Base-by-base conservation (phyloP, 495 filamentous ascomycete species). In the Penicillium argentinense region DNA sequence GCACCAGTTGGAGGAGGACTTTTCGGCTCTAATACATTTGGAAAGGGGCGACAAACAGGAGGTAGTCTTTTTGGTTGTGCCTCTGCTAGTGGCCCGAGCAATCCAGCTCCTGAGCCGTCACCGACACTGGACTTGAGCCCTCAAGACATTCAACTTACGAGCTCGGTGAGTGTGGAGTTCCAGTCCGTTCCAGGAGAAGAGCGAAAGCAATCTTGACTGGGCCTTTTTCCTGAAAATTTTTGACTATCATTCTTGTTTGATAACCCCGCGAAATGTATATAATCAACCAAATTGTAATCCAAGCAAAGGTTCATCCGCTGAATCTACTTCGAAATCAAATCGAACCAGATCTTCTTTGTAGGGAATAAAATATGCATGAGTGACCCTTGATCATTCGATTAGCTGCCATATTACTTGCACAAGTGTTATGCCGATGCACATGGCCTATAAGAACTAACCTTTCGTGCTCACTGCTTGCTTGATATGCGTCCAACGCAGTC, bases 251-350 rank as follows among this genome's bases (percentile, higher is more conserved):
- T 16, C n/a, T 23, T 26, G 13, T 30, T 21, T 16, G 5, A 21
- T n/a, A n/a, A n/a, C n/a, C n/a, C n/a, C n/a, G n/a, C n/a, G n/a
- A n/a, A n/a, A 39, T 22, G 3, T 27, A 7, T 14, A 16, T 33
- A 24, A 24, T 39, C 4, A n/a, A n/a, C n/a, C n/a, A n/a, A n/a
- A n/a, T n/a, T n/a, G n/a, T n/a, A 56, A 51, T 17, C 59, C 59
- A n/a, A 59, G 43, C 28, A 59, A 24, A 1, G 39, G 23, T 42
- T 72, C 71, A 45, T 72, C 73, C 28, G 54, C 65, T 2, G 40
- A 38, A 32, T 70, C 68, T 12, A 75, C 69, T 47, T 76, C 71
- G 51, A 77, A 76, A 47, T 77, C 74, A 59, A 77, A 77, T 16
- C 72, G 66, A 32, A 71, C 56, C 8, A 77, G 42, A 59, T 77